phyloP scores from a whole-genome alignment of 2,329 filamentous ascomycete species.

The Exophiala aquamarina region DNA sequence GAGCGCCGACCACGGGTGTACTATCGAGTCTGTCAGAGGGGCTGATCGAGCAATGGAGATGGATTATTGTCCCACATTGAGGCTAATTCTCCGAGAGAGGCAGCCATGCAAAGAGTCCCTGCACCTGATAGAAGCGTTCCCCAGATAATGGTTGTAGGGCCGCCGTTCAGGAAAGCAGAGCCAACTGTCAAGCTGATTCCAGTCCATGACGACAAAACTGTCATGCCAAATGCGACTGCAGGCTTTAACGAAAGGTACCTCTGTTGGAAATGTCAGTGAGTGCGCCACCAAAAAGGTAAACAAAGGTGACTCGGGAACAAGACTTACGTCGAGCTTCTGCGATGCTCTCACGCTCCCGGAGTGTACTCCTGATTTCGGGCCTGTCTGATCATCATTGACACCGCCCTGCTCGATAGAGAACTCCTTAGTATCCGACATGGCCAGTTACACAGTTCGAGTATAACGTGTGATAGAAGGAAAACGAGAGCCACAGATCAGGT shows the following conservation, averaged over 20 bases:
- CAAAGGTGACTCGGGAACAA: not conserved
- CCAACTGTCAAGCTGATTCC: conserved; percentile 10
- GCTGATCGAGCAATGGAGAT: not conserved
- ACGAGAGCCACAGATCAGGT: too few species aligned
- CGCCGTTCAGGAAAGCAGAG: conserved; percentile 25
- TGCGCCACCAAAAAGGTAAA: too few species aligned
- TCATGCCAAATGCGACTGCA: conserved; percentile 14
- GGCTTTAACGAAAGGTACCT: conserved; percentile 17
- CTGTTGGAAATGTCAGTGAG: conserved; percentile 4
- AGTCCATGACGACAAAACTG: conserved; percentile 17
- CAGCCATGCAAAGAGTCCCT: conserved; percentile 26
- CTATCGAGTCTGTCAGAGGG: conserved; percentile 1
- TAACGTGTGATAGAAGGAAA: too few species aligned
- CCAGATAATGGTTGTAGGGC: conserved; percentile 30
- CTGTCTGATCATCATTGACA: not conserved
- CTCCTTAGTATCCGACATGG: not conserved
- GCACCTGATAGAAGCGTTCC: conserved; percentile 29
- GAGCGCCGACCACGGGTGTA: conserved; percentile 28
- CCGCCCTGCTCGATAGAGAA: not conserved
- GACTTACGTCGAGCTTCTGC: not conserved
- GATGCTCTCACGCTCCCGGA: not conserved
- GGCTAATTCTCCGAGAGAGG: conserved; percentile 40
- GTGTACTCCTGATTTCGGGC: not conserved
- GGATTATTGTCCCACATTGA: conserved; percentile 32
- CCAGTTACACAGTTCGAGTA: too few species aligned